Percentiles rank a stretch among this genome's conserved stretches.
These are phyloP conservation scores for Aspergillus uvarum DNA, from an alignment of 2,329 filamentous ascomycete species.

Conservation along the genomic window DNA sequence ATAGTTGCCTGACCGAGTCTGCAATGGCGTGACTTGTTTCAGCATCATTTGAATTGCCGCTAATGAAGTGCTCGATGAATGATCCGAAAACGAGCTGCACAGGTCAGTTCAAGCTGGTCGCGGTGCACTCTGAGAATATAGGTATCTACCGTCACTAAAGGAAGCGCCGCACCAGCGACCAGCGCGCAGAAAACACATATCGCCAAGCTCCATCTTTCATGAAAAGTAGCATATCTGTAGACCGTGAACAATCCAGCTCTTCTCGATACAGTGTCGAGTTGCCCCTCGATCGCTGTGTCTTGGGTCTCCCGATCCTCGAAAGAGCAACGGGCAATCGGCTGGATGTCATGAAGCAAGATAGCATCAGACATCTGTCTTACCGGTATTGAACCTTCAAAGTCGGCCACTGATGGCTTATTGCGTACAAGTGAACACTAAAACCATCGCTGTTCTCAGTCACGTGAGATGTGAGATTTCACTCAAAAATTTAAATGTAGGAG, in stretches of 20 bases:
- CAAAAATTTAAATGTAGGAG: too few relatives aligned
- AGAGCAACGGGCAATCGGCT: neutral
- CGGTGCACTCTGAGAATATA: too few relatives aligned
- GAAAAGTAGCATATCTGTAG: neutral
- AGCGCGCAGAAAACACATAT: conserved; percentile 6
- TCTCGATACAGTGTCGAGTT: neutral
- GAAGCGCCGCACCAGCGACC: conserved; percentile 10
- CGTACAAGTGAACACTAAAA: too few relatives aligned
- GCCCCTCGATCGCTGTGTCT: neutral
- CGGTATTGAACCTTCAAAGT: too few relatives aligned
- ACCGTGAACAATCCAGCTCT: conserved; percentile 1
- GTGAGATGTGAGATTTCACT: too few relatives aligned
- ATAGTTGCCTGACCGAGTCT: neutral
- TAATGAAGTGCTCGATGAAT: conserved; percentile 2
- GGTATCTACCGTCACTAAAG: conserved; percentile 1
- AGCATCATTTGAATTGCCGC: neutral
- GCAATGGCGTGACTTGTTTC: neutral
- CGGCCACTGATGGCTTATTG: too few relatives aligned
- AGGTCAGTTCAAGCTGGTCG: too few relatives aligned
- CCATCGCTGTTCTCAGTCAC: too few relatives aligned
- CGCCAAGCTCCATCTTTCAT: neutral
- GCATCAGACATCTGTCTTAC: neutral
- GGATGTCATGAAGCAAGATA: conserved; percentile 3
- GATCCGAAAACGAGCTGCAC: neutral
- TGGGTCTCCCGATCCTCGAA: too few relatives aligned